These are phyloP conservation scores for Rhizopogon sp. DNA, from an alignment of 768 basidiomycete species.

Conservation along the genomic window DNA sequence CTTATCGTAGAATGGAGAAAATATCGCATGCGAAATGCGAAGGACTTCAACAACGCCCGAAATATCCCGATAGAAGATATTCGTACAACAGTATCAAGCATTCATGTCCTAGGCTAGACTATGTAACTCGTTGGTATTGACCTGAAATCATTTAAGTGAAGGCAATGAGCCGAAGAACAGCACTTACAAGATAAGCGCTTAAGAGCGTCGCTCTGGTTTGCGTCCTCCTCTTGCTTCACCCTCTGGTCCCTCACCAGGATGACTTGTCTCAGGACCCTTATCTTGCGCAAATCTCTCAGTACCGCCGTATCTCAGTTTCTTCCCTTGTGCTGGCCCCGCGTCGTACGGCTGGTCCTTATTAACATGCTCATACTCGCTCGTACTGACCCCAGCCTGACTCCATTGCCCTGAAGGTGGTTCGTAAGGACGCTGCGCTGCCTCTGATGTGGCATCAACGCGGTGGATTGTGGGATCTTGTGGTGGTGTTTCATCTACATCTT, in stretches of 20 bases:
- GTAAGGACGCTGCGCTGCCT: conserved; percentile 41
- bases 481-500: conserved; percentile 42
- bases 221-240: conserved; percentile 33
- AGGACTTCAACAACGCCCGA: too few species aligned
- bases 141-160: background rate
- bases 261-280: conserved; percentile 31
- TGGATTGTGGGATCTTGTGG: conserved; percentile 36
- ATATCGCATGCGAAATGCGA: too few species aligned
- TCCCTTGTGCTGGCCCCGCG: conserved; percentile 1
- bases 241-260: conserved; percentile 30
- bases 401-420: conserved; percentile 44
- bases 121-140: background rate
- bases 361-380: conserved; percentile 23
- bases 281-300: conserved; percentile 8
- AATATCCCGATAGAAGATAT: too few species aligned
- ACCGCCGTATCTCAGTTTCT: conserved; percentile 20
- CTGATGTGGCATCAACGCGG: conserved; percentile 41
- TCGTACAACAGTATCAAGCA: background rate
- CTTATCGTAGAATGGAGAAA: too few species aligned
- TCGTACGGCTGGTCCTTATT: conserved; percentile 22
- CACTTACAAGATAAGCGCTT: background rate
- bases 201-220: conserved; percentile 22
- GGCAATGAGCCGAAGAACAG: background rate
- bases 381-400: conserved; percentile 35
- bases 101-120: background rate